Percentiles rank a stretch among this genome's conserved stretches.
phyloP scores from a whole-genome alignment of 1,139 yeast genomes.

The Candida freyschussii region DNA sequence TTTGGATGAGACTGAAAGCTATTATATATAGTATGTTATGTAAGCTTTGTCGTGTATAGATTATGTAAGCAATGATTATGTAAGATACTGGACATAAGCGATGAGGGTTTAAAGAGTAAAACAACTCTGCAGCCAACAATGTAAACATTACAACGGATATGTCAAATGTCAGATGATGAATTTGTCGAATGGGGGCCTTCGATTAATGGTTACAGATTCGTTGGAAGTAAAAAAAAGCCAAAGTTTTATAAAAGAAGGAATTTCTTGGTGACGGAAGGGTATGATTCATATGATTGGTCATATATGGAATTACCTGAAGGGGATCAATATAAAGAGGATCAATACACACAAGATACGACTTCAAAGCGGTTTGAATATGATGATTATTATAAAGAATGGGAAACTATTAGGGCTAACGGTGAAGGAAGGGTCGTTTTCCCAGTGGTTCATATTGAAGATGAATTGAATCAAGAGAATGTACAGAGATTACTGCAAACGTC shows the following conservation, averaged over 20 bases:
- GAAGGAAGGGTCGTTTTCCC: constrained; percentile 19
- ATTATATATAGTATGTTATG: no score
- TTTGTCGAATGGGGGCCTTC: constrained; percentile 31
- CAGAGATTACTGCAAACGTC: constrained; percentile 24
- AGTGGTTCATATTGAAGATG: constrained; percentile 6
- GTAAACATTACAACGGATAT: no score
- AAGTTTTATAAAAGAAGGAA: constrained; percentile 13
- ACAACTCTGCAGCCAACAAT: no score
- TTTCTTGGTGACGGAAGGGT: constrained; percentile 13
- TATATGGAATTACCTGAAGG: constrained; percentile 16
- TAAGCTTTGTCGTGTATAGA: no score
- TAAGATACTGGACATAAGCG: no score
- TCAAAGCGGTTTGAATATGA: constrained; percentile 19
- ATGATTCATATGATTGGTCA: constrained; percentile 17
- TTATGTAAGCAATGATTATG: no score
- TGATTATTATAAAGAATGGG: constrained; percentile 29
- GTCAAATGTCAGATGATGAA: constrained; percentile 1
- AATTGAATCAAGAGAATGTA: constrained; percentile 17
- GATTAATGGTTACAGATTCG: constrained; percentile 32
- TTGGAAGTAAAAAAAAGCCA: constrained; percentile 6
- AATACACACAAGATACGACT: not conserved
- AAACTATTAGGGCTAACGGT: constrained; percentile 10
- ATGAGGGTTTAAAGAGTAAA: no score
- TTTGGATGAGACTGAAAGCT: constrained; percentile 23
- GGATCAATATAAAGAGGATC: constrained; percentile 9